Percentiles rank a stretch among this genome's conserved stretches.
Evolutionary conservation across 768 basidiomycete genomes (phyloP).

Genomic region (Hygrocybe punicea): DNA sequence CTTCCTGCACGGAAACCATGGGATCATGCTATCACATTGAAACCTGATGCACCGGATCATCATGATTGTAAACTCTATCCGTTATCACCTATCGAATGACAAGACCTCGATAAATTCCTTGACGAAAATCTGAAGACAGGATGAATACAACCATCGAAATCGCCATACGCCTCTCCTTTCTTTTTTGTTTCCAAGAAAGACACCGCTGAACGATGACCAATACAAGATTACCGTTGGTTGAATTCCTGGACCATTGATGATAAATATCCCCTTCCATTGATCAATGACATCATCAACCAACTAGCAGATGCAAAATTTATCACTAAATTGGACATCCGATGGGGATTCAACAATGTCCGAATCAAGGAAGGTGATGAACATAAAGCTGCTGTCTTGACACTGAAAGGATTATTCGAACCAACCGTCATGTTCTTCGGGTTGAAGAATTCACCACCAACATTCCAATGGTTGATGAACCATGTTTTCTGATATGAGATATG

Average conservation of each 20-base stretch:
- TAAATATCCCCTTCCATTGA: slow-evolving; percentile 35
- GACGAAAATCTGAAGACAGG: slow-evolving; percentile 28
- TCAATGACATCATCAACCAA: slow-evolving; percentile 28
- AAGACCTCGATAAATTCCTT: slow-evolving; percentile 26
- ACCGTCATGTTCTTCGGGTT: slow-evolving; percentile 16
- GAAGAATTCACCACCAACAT: slow-evolving; percentile 24
- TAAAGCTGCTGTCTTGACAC: slow-evolving; percentile 11
- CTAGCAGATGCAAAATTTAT: slow-evolving; percentile 25
- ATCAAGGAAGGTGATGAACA: slow-evolving; percentile 11
- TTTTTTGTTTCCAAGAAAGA: slow-evolving; percentile 30
- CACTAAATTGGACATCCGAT: slow-evolving; percentile 38
- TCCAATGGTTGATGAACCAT: slow-evolving; percentile 10
- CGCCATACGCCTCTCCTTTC: slow-evolving; percentile 20
- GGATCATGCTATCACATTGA: slow-evolving; percentile 37
- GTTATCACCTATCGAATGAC: slow-evolving; percentile 23
- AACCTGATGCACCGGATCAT: slow-evolving; percentile 15
- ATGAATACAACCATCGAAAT: slow-evolving; percentile 23
- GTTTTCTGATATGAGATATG: slow-evolving; percentile 24
- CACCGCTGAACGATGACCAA: slow-evolving; percentile 16
- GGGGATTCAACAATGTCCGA: slow-evolving; percentile 16
- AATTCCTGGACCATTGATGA: slow-evolving; percentile 37
- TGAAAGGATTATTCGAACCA: slow-evolving; percentile 9
- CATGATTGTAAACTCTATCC: slow-evolving; percentile 14
- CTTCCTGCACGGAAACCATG: slow-evolving; percentile 31
- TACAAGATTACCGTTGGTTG: slow-evolving; percentile 35